Evolutionary conservation across 1,284 basidiomycete genomes (phyloP).

Genomic region (Exobasidium rhododendri): DNA sequence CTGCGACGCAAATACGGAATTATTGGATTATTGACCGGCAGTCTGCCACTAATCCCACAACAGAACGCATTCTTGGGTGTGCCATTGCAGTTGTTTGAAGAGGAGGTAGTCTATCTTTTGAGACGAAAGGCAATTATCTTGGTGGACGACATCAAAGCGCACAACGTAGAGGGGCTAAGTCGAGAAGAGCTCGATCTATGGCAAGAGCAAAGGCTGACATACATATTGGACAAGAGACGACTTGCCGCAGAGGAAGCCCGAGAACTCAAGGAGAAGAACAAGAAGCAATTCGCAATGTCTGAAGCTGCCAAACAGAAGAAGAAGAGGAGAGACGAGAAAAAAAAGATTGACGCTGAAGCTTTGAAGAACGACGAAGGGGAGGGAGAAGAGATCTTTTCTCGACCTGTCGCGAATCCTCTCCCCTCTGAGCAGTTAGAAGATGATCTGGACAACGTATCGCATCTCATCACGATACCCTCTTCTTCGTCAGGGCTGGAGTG

Average conservation of each 20-base stretch:
- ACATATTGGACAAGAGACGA: slow-evolving; percentile 14
- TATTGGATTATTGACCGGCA: slow-evolving; percentile 81
- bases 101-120: slow-evolving; percentile 85
- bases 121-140: slow-evolving; percentile 77
- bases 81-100: slow-evolving; percentile 80
- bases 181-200: slow-evolving; percentile 14
- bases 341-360: slow-evolving; percentile 56
- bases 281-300: slow-evolving; percentile 22
- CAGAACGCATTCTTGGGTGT: slow-evolving; percentile 94
- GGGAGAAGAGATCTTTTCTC: not conserved
- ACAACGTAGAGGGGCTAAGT: slow-evolving; percentile 61
- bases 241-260: slow-evolving; percentile 1
- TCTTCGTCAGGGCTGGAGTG: slow-evolving; percentile 20
- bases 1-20: slow-evolving; percentile 64
- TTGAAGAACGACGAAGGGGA: slow-evolving; percentile 14
- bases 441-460: not conserved
- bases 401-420: not conserved
- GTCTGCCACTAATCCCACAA: slow-evolving; percentile 87
- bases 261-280: slow-evolving; percentile 54
- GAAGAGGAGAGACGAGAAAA: slow-evolving; percentile 57
- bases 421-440: not conserved
- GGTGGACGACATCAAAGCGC: slow-evolving; percentile 69
- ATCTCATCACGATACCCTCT: slow-evolving; percentile 2
- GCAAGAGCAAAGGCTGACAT: slow-evolving; percentile 8
- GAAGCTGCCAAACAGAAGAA: slow-evolving; percentile 30